These are phyloP conservation scores for Phytophthora cajani DNA, from an alignment of 352 stramenopile species.

Conservation along the genomic window DNA sequence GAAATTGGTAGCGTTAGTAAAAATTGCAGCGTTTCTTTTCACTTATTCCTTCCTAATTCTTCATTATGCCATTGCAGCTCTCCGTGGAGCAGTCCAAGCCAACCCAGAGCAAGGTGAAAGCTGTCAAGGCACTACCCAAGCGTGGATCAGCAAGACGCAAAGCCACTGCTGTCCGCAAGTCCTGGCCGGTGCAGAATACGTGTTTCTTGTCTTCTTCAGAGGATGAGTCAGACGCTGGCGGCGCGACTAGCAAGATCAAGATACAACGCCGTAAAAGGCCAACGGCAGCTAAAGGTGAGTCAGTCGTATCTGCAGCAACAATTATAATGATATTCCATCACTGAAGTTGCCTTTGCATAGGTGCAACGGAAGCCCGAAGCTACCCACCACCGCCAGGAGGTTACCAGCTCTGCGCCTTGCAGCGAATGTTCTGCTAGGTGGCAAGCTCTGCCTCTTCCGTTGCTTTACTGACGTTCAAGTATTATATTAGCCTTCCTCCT, in stretches of 20 bases:
- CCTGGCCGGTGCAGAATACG: slow-evolving; percentile 15
- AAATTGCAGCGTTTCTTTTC: not conserved
- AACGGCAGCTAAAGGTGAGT: slow-evolving; percentile 20
- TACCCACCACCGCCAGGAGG: slow-evolving; percentile 13
- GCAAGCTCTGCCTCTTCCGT: not conserved
- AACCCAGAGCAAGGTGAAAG: not conserved
- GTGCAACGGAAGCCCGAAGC: slow-evolving; percentile 7
- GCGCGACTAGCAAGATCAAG: slow-evolving; percentile 12
- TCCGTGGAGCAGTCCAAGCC: not conserved
- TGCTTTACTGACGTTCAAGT: slow-evolving; percentile 9
- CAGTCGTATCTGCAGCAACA: not conserved
- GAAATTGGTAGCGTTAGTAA: not conserved
- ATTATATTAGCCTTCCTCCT: slow-evolving; percentile 26
- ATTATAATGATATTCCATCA: not conserved
- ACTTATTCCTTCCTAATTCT: not conserved
- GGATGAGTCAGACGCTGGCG: slow-evolving; percentile 21
- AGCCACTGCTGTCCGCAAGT: slow-evolving; percentile 3
- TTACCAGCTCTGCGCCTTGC: slow-evolving; percentile 43
- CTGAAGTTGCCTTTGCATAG: slow-evolving; percentile 10
- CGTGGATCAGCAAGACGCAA: not conserved
- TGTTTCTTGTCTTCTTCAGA: slow-evolving; percentile 30
- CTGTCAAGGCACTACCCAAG: not conserved
- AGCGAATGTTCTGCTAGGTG: slow-evolving; percentile 56
- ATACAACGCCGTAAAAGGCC: slow-evolving; percentile 8
- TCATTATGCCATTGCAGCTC: not conserved